Conservation (phyloP, 2,329 filamentous ascomycete species). For the Calonectria naviculata region DNA sequence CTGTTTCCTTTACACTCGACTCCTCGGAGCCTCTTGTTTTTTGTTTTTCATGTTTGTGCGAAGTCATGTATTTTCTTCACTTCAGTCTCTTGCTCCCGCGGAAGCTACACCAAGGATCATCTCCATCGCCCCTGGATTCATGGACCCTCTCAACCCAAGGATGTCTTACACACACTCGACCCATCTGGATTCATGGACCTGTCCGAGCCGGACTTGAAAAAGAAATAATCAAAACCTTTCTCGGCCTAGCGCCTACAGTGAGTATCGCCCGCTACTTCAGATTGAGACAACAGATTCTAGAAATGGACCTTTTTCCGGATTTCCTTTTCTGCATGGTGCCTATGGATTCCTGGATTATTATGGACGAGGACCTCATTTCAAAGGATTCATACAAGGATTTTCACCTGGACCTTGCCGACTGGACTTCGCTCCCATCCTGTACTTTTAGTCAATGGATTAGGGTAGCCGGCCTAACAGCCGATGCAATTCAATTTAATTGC, state of each 20-base stretch:
- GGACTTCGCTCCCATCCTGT: conserved; percentile 20
- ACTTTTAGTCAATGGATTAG: conserved; percentile 18
- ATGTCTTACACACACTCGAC: conserved; percentile 13
- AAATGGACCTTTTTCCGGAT: conserved; percentile 38
- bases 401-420: conserved; percentile 17
- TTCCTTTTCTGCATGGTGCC: conserved; percentile 25
- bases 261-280: conserved; percentile 51
- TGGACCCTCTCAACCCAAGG: conserved; percentile 21
- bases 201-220: conserved; percentile 47
- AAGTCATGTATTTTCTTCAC: conserved; percentile 44
- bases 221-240: conserved; percentile 33
- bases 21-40: conserved; percentile 55
- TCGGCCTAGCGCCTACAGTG: conserved; percentile 43
- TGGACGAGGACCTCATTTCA: conserved; percentile 34
- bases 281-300: conserved; percentile 34
- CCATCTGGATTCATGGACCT: conserved; percentile 37
- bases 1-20: conserved; percentile 59
- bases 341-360: conserved; percentile 31
- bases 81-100: conserved; percentile 37
- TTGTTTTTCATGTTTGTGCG: conserved; percentile 43
- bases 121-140: conserved; percentile 29
- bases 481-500: conserved; percentile 49
- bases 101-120: conserved; percentile 26
- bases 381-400: neutral
- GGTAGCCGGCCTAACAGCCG: conserved; percentile 32